phyloP scores from a whole-genome alignment of 1,139 yeast species.

The Keqinozyma sinolaborantium region DNA sequence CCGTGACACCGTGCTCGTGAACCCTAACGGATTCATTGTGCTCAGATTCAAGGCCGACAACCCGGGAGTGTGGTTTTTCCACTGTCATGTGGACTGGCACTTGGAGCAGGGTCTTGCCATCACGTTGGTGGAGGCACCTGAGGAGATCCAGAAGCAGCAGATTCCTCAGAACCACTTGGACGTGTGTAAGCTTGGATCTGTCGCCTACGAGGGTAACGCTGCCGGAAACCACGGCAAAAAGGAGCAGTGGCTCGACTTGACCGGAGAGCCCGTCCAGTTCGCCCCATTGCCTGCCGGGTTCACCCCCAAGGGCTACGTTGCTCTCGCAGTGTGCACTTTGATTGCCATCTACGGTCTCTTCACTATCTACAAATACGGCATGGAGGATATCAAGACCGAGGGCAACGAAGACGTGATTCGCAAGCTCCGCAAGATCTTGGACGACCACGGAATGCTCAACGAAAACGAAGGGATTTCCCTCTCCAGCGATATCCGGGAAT shows the following conservation, averaged over 20 bases:
- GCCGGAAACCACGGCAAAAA: conserved; percentile 59
- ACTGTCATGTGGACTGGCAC: conserved; percentile 66
- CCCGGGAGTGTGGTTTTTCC: conserved; percentile 66
- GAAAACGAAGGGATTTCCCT: conserved; percentile 14
- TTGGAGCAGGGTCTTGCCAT: conserved; percentile 59
- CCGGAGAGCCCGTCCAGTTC: conserved; percentile 69
- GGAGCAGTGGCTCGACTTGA: conserved; percentile 57
- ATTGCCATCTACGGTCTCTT: conserved; percentile 78
- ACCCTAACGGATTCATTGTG: conserved; percentile 66
- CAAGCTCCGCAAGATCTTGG: conserved; percentile 45
- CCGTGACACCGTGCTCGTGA: conserved; percentile 66
- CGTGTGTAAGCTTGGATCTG: conserved; percentile 53
- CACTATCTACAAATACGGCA: conserved; percentile 77
- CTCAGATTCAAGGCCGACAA: conserved; percentile 55
- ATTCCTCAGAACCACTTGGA: conserved; percentile 55
- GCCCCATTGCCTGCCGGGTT: conserved; percentile 75
- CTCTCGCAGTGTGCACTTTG: conserved; percentile 74
- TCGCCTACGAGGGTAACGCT: conserved; percentile 70
- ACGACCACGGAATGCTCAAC: conserved; percentile 21
- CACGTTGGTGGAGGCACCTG: conserved; percentile 49
- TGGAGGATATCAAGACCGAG: conserved; percentile 61
- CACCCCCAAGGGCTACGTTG: conserved; percentile 87
- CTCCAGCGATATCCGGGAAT: conserved; percentile 10
- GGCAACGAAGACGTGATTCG: conserved; percentile 51
- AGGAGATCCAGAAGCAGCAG: conserved; percentile 51